phyloP scores from a whole-genome alignment of 768 basidiomycete species.

The Polyporus arcularius region DNA sequence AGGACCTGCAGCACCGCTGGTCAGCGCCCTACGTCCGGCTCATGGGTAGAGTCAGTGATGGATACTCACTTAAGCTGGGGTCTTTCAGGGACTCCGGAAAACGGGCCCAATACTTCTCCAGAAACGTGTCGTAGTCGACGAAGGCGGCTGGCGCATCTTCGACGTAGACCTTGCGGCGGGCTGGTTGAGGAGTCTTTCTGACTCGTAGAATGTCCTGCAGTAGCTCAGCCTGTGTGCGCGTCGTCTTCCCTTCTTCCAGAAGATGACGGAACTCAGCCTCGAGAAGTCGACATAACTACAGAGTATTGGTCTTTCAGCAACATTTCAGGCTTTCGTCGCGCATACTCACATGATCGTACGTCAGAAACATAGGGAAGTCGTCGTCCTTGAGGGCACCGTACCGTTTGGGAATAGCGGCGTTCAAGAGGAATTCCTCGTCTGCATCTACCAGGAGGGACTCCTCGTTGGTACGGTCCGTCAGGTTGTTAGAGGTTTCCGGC shows the following conservation, averaged over 20 bases:
- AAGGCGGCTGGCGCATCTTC: slow-evolving; percentile 20
- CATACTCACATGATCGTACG: slow-evolving; percentile 57
- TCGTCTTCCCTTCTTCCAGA: not conserved
- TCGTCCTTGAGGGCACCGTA: slow-evolving; percentile 58
- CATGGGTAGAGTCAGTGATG: no score
- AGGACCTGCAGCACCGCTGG: slow-evolving; percentile 44
- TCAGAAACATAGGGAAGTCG: slow-evolving; percentile 72
- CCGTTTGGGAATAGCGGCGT: slow-evolving; percentile 46
- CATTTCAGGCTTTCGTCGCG: not conserved
- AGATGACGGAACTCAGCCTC: slow-evolving; percentile 43
- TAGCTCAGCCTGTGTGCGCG: not conserved
- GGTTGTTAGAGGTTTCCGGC: slow-evolving; percentile 19
- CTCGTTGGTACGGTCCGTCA: slow-evolving; percentile 4
- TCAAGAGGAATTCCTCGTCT: slow-evolving; percentile 41
- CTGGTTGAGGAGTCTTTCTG: no score
- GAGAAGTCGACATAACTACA: slow-evolving; percentile 49
- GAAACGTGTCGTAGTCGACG: slow-evolving; percentile 51
- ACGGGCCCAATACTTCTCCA: slow-evolving; percentile 58
- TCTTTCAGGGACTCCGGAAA: slow-evolving; percentile 52
- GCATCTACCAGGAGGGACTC: slow-evolving; percentile 30
- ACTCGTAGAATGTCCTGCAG: not conserved
- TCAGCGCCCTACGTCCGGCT: no score
- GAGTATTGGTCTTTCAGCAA: not conserved
- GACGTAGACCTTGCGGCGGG: not conserved
- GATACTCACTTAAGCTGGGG: not conserved